These are phyloP conservation scores for Silene noctiflora DNA, from an alignment of 179 eudicot genomes.

Conservation along the genomic window DNA sequence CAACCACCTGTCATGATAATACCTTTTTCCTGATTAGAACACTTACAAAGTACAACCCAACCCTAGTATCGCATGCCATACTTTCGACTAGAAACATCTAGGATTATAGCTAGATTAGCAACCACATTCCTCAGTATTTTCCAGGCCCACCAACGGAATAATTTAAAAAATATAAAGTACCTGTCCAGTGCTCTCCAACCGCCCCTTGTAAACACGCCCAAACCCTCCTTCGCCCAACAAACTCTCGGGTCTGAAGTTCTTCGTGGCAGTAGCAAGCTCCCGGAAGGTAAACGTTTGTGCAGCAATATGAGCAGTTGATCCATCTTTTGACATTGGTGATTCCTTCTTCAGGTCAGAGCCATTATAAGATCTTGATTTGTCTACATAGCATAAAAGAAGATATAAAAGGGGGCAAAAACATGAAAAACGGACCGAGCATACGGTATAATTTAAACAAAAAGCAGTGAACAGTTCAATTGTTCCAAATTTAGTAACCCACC, in stretches of 20 bases:
- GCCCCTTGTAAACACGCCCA: slow-evolving; percentile 87
- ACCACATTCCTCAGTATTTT: too few relatives aligned
- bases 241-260: slow-evolving; percentile 71
- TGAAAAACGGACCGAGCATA: not conserved
- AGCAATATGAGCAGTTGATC: slow-evolving; percentile 72
- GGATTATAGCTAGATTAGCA: not conserved
- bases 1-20: slow-evolving; percentile 61
- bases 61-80: not conserved
- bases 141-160: not conserved
- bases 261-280: slow-evolving; percentile 83
- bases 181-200: slow-evolving; percentile 80
- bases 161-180: slow-evolving; percentile 25
- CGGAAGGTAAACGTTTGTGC: slow-evolving; percentile 87
- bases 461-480: not conserved
- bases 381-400: slow-evolving; percentile 31
- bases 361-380: slow-evolving; percentile 59
- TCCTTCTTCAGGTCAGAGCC: slow-evolving; percentile 69
- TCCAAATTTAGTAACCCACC: not conserved
- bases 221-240: slow-evolving; percentile 93
- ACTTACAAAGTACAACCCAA: not conserved
- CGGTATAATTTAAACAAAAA: not conserved
- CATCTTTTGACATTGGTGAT: slow-evolving; percentile 52
- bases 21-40: not conserved
- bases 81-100: not conserved
- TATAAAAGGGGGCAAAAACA: not conserved